Evolutionary conservation across 768 basidiomycete genomes (phyloP).

Genomic region (Termitomyces sp.): DNA sequence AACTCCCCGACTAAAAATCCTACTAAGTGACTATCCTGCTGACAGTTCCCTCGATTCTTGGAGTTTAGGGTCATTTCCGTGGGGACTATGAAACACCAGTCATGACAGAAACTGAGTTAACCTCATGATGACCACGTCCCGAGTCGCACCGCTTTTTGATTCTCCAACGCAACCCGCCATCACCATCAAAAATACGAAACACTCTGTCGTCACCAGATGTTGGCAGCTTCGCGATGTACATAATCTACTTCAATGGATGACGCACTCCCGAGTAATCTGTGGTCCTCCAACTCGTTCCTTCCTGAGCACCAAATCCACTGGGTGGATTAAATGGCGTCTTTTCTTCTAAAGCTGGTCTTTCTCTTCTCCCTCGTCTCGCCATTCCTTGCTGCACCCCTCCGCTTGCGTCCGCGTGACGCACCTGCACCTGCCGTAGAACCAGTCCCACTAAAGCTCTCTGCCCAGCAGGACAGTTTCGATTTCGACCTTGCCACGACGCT

Average conservation of each 20-base stretch:
- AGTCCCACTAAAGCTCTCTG: conserved; percentile 7
- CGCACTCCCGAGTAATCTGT: conserved; percentile 14
- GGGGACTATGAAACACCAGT: neutral
- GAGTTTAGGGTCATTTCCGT: neutral
- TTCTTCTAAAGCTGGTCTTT: conserved; percentile 16
- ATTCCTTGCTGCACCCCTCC: conserved; percentile 13
- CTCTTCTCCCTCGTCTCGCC: conserved; percentile 3
- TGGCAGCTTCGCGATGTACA: neutral
- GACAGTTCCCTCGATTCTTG: neutral
- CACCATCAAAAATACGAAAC: conserved; percentile 8
- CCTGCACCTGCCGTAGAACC: conserved; percentile 1
- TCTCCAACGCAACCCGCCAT: neutral
- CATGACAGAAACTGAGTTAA: neutral
- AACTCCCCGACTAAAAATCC: neutral
- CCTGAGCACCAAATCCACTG: conserved; percentile 10
- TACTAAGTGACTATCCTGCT: neutral
- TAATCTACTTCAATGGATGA: neutral
- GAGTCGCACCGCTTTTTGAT: neutral
- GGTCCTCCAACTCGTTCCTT: conserved; percentile 11
- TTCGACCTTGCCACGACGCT: conserved; percentile 17
- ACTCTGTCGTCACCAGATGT: neutral
- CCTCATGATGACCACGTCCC: neutral
- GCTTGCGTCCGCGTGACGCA: conserved; percentile 3
- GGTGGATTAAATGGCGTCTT: conserved; percentile 14
- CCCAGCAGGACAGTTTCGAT: conserved; percentile 15